Percentiles rank a stretch among this genome's conserved stretches.
Conservation (phyloP, 1,139 yeast genomes). For the Candida sp. region DNA sequence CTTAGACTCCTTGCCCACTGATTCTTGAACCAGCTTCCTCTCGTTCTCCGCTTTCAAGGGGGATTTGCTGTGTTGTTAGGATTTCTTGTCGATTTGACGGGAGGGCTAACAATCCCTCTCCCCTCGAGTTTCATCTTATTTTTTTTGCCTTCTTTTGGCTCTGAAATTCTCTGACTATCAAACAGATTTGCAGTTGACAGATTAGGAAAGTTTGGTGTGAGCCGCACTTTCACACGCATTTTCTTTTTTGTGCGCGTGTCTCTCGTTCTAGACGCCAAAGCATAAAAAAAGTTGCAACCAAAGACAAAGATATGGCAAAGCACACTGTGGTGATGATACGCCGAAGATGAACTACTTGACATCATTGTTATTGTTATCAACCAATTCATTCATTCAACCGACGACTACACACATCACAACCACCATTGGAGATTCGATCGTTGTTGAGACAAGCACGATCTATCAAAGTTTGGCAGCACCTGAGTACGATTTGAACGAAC, state of each 20-base stretch:
- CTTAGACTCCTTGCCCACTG: too few relatives aligned
- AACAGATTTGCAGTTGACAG: background rate
- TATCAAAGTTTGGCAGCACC: background rate
- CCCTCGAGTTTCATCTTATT: too few relatives aligned
- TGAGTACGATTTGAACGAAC: background rate
- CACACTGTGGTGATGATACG: background rate
- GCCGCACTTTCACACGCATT: background rate
- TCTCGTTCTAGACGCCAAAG: background rate
- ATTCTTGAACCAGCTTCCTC: too few relatives aligned
- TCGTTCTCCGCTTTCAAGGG: too few relatives aligned
- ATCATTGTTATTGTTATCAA: conserved; percentile 12
- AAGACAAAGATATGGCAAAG: background rate
- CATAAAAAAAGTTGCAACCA: background rate
- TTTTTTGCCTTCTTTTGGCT: too few relatives aligned
- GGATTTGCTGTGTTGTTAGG: too few relatives aligned
- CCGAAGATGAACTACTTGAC: conserved; percentile 12
- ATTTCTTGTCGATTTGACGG: too few relatives aligned
- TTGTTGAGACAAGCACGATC: background rate
- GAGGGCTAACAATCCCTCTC: too few relatives aligned
- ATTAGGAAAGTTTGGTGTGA: background rate
- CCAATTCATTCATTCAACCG: conserved; percentile 9
- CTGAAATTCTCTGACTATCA: too few relatives aligned
- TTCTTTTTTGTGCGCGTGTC: background rate
- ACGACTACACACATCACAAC: conserved; percentile 4
- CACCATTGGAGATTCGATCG: background rate